Percentiles rank a stretch among this genome's conserved stretches.
Conservation (phyloP, 2,329 filamentous ascomycete genomes). For the Claviceps monticola region DNA sequence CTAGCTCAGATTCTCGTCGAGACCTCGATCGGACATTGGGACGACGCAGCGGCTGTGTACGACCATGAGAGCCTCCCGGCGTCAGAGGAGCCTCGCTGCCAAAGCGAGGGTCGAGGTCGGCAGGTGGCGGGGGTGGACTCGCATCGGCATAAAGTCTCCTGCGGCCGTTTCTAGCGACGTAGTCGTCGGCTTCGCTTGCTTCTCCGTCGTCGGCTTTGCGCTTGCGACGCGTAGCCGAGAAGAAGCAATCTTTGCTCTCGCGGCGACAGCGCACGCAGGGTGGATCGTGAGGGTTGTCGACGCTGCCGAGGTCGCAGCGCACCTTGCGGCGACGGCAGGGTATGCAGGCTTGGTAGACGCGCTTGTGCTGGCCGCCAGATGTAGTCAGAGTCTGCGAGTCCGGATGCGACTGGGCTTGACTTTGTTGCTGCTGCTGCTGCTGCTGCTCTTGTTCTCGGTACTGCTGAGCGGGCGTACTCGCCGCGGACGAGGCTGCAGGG, state of each 20-base stretch:
- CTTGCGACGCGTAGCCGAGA: constrained; percentile 88
- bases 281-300: constrained; percentile 87
- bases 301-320: constrained; percentile 52
- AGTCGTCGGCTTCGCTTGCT: constrained; percentile 44
- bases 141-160: constrained; percentile 45
- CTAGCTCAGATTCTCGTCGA: constrained; percentile 21
- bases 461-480: constrained; percentile 3
- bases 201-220: constrained; percentile 56
- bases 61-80: constrained; percentile 53
- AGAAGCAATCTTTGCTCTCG: constrained; percentile 94
- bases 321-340: constrained; percentile 49
- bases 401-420: constrained; percentile 1
- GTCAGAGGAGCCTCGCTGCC: constrained; percentile 43
- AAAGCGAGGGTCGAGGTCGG: constrained; percentile 31
- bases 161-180: constrained; percentile 58
- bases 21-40: constrained; percentile 29
- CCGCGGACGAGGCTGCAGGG: constrained; percentile 2
- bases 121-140: constrained; percentile 23
- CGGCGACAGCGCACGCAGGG: constrained; percentile 88
- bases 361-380: constrained; percentile 30
- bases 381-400: constrained; percentile 2
- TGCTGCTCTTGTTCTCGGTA: constrained; percentile 7
- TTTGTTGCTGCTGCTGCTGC: constrained; percentile 7
- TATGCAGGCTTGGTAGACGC: constrained; percentile 50
- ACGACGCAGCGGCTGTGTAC: constrained; percentile 51